Evolutionary conservation across 1,284 basidiomycete species (phyloP).

Genomic region (Malassezia japonica): DNA sequence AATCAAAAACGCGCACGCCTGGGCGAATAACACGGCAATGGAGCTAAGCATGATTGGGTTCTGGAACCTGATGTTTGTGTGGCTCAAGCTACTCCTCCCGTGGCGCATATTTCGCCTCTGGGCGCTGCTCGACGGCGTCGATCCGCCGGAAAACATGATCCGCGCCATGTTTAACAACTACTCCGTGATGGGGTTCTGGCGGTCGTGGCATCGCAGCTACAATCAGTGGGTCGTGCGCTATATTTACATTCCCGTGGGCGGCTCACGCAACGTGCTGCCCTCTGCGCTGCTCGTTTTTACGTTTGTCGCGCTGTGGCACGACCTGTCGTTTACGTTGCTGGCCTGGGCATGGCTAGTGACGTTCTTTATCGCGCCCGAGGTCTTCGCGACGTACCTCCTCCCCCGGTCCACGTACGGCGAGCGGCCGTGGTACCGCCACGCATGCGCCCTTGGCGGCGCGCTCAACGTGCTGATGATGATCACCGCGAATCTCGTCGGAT

Average conservation of each 20-base stretch:
- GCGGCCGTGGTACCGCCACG: constrained; percentile 71
- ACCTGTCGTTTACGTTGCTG: constrained; percentile 74
- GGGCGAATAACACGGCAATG: constrained; percentile 61
- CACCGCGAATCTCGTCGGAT: constrained; percentile 85
- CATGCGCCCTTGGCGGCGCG: constrained; percentile 73
- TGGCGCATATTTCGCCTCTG: constrained; percentile 97
- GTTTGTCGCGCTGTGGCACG: constrained; percentile 98
- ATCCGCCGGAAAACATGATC: constrained; percentile 97
- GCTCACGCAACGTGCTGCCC: constrained; percentile 57
- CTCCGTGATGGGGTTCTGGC: constrained; percentile 84
- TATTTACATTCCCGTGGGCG: constrained; percentile 88
- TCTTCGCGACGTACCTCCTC: constrained; percentile 51
- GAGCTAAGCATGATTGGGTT: constrained; percentile 88
- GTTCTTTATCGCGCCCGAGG: constrained; percentile 80
- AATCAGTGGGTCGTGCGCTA: constrained; percentile 93
- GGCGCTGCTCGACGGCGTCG: constrained; percentile 78
- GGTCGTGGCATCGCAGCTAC: constrained; percentile 90
- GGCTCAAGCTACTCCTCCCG: constrained; percentile 94
- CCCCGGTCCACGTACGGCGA: constrained; percentile 56
- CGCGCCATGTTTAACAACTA: constrained; percentile 98
- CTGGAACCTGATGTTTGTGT: constrained; percentile 92
- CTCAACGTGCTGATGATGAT: constrained; percentile 83
- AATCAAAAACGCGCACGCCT: constrained; percentile 76
- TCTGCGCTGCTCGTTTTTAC: constrained; percentile 79
- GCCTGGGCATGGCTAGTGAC: constrained; percentile 96